A percentile compares a stretch with the other conserved stretches of the same genome.
phyloP scores from a whole-genome alignment of 257 asterid genomes.

The Galeopsis tetrahit region DNA sequence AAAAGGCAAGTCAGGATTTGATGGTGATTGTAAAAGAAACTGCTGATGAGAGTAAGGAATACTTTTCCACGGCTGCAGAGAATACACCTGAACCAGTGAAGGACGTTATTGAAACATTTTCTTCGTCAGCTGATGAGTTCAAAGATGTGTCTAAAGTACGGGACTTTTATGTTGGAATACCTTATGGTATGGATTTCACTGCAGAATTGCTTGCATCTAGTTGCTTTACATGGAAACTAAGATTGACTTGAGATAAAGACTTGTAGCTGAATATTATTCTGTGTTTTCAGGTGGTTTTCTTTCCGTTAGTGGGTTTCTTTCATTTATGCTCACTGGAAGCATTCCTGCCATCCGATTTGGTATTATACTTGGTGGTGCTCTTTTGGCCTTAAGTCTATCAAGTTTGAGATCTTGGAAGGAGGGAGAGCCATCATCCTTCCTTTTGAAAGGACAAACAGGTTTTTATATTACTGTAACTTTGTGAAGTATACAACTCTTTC shows the following conservation, averaged over 20 bases:
- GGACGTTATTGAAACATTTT: constrained; percentile 81
- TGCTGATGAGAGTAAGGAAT: constrained; percentile 73
- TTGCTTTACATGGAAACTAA: constrained; percentile 18
- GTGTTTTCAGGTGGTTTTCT: constrained; percentile 69
- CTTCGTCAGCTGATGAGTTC: constrained; percentile 64
- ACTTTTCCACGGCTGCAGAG: constrained; percentile 66
- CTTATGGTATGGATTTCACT: constrained; percentile 64
- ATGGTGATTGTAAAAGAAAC: constrained; percentile 67
- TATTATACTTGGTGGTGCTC: constrained; percentile 78
- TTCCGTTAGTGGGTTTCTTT: constrained; percentile 72
- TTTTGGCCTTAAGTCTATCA: constrained; percentile 79
- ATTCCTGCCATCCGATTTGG: constrained; percentile 83
- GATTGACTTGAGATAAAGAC: not conserved
- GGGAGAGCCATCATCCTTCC: constrained; percentile 61
- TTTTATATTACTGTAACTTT: constrained; percentile 15
- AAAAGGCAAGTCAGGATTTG: constrained; percentile 76
- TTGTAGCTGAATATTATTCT: constrained; percentile 2
- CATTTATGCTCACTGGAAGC: constrained; percentile 84
- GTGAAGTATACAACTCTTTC: not conserved
- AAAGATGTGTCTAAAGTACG: constrained; percentile 68
- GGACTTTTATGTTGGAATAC: constrained; percentile 86
- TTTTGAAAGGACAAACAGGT: constrained; percentile 91
- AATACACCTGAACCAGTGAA: constrained; percentile 79
- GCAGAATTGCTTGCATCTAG: constrained; percentile 5
- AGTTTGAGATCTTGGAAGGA: constrained; percentile 84